Conservation (phyloP, 2,329 filamentous ascomycete species). For the Nigrograna mackinnonii region DNA sequence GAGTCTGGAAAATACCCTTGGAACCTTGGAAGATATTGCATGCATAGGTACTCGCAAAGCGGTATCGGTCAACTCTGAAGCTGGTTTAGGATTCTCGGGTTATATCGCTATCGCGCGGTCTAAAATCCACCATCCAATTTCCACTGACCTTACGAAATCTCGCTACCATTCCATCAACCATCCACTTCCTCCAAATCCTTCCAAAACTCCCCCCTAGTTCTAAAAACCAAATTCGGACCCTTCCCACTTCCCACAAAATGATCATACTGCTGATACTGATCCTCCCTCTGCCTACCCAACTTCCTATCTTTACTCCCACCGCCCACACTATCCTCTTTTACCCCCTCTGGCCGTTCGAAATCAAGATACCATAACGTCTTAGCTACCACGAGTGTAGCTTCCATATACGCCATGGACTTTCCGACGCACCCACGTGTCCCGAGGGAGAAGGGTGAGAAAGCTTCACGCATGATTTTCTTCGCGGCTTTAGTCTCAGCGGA, state of each 20-base stretch:
- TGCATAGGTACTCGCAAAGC: no score
- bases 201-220: neutral
- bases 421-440: conserved; percentile 3
- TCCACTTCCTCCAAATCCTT: conserved; percentile 1
- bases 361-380: conserved; percentile 6
- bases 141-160: no score
- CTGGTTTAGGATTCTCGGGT: no score
- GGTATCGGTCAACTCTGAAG: no score
- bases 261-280: conserved; percentile 8
- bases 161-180: no score
- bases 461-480: neutral
- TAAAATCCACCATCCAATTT: no score
- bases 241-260: neutral
- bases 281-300: neutral
- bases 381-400: conserved; percentile 3
- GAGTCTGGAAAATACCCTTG: no score
- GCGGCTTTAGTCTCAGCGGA: neutral
- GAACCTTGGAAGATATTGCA: no score
- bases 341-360: conserved; percentile 1
- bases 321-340: neutral
- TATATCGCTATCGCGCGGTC: no score
- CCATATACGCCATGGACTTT: conserved; percentile 8
- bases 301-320: neutral
- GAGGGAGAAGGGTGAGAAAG: conserved; percentile 4
- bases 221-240: conserved; percentile 4